Evolutionary conservation across 768 basidiomycete genomes (phyloP).

Genomic region (Kwoniella pini): DNA sequence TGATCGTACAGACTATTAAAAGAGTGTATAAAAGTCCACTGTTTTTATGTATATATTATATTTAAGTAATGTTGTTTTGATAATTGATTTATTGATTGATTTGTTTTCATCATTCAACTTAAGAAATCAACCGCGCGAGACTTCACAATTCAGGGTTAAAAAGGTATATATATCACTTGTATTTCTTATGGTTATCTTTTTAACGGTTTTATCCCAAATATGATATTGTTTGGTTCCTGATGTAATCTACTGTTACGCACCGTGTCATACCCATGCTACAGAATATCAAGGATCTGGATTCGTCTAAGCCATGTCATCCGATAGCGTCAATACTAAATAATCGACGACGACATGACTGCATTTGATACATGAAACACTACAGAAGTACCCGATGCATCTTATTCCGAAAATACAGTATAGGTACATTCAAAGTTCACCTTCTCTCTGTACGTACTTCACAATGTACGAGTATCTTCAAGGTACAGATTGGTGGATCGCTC

Average conservation of each 20-base stretch:
- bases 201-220: conserved; percentile 5
- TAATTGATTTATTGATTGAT: not conserved
- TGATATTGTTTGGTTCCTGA: not conserved
- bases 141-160: not conserved
- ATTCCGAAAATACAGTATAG: not conserved
- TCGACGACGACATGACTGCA: not conserved
- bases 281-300: too few relatives aligned
- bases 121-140: not conserved
- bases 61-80: too few relatives aligned
- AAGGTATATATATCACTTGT: not conserved
- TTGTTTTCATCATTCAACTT: conserved; percentile 13
- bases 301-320: too few relatives aligned
- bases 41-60: too few relatives aligned
- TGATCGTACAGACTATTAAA: not conserved
- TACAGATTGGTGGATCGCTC: conserved; percentile 4
- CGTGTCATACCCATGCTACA: too few relatives aligned
- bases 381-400: not conserved
- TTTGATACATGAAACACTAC: not conserved
- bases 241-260: too few relatives aligned
- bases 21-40: too few relatives aligned
- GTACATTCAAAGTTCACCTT: not conserved
- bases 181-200: not conserved
- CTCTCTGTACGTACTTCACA: too few relatives aligned
- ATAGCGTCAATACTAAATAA: too few relatives aligned
- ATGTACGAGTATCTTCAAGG: too few relatives aligned